phyloP scores from a whole-genome alignment of 345 rosid species.

The Dipteronia dyeriana region DNA sequence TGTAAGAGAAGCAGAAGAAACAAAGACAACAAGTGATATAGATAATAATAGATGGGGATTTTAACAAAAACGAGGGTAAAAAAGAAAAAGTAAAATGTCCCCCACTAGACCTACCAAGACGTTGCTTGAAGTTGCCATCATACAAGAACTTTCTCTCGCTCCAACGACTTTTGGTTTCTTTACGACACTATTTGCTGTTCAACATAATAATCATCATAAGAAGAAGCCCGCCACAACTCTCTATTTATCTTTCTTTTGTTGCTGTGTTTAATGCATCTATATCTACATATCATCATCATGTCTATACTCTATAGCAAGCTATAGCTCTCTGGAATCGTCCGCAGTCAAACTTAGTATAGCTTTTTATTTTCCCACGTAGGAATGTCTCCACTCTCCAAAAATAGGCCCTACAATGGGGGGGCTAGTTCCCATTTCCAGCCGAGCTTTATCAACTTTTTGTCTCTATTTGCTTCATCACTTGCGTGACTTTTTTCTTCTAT shows the following conservation, averaged over 20 bases:
- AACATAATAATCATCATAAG: background rate
- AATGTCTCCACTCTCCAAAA: constrained; percentile 24
- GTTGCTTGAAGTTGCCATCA: constrained; percentile 35
- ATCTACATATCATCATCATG: constrained; percentile 20
- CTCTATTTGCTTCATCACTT: background rate
- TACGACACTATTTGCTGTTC: background rate
- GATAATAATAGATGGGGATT: background rate
- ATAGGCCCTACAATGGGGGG: constrained; percentile 32
- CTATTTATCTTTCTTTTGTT: background rate
- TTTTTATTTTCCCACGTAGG: constrained; percentile 22
- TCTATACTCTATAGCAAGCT: background rate
- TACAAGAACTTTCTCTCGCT: constrained; percentile 34
- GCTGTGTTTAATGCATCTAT: constrained; percentile 8
- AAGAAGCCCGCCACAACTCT: background rate
- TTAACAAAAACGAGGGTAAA: constrained; percentile 15
- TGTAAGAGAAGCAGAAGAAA: background rate
- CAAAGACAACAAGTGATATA: too few species aligned
- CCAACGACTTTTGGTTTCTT: constrained; percentile 38
- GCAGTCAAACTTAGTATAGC: constrained; percentile 37
- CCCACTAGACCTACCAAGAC: constrained; percentile 55
- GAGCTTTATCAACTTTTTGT: constrained; percentile 18
- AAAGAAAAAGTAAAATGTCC: constrained; percentile 38
- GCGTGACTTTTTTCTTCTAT: background rate
- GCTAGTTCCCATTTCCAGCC: constrained; percentile 41
- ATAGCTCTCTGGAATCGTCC: background rate